Evolutionary conservation across 331 rosid genomes (phyloP).

Genomic region (Malus hybrid): DNA sequence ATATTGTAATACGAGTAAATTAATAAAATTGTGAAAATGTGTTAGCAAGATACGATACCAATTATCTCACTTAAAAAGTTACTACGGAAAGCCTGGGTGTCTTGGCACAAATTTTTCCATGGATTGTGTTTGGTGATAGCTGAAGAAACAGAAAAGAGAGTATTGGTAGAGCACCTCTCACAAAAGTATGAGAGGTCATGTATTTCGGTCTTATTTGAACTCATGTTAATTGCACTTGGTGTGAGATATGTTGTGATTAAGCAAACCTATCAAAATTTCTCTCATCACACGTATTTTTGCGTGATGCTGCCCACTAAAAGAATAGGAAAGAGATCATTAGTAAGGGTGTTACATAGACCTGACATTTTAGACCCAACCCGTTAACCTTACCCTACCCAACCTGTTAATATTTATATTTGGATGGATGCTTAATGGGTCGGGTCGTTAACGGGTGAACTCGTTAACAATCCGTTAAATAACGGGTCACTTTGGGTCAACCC

Average conservation of each 20-base stretch:
- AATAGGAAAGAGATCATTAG: not conserved
- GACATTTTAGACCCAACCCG: no score
- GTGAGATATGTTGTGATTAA: no score
- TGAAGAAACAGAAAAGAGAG: not conserved
- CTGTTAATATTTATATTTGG: no score
- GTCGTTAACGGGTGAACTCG: no score
- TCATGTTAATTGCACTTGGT: not conserved
- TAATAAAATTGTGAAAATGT: no score
- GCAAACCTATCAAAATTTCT: not conserved
- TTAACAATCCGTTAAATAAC: no score
- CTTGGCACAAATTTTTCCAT: not conserved
- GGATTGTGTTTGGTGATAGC: not conserved
- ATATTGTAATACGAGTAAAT: no score
- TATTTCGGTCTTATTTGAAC: not conserved
- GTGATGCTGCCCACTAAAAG: not conserved
- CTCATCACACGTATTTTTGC: fast-evolving
- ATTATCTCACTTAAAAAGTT: not conserved
- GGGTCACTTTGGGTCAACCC: no score
- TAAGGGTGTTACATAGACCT: no score
- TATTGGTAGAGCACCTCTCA: fast-evolving
- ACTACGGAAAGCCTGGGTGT: not conserved
- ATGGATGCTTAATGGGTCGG: no score
- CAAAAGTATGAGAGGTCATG: not conserved
- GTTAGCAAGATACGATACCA: no score
- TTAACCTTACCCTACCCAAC: no score